Percentiles rank a stretch among this genome's conserved stretches.
These are phyloP conservation scores for Fusarium begoniae DNA, from an alignment of 2,329 filamentous ascomycete species.

Conservation along the genomic window DNA sequence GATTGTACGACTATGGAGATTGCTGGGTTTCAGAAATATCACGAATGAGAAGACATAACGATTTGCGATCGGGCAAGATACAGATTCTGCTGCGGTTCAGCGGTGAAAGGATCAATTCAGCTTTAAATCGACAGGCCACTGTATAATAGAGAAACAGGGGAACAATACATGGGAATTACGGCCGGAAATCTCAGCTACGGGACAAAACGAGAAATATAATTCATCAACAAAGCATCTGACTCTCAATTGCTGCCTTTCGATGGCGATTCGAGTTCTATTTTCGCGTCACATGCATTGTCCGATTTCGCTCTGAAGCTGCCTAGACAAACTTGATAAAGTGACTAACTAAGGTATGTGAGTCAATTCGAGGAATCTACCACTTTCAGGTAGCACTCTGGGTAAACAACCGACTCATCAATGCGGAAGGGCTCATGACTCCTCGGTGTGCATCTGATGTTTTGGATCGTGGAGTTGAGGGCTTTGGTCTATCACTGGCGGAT, in stretches of 20 bases:
- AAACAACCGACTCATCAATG: background rate
- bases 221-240: background rate
- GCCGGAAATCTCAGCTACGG: background rate
- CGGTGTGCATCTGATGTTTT: background rate
- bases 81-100: background rate
- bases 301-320: background rate
- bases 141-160: background rate
- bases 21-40: background rate
- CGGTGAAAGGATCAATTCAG: background rate
- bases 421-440: background rate
- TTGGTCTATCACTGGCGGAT: background rate
- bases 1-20: conserved; percentile 11
- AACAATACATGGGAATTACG: background rate
- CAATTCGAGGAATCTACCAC: background rate
- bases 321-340: background rate
- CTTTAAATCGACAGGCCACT: background rate
- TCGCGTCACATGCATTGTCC: background rate
- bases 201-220: background rate
- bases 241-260: background rate
- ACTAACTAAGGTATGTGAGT: background rate
- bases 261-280: background rate
- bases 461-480: background rate
- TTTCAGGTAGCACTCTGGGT: background rate
- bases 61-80: background rate
- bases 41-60: background rate